Base-by-base conservation (phyloP, 2,329 filamentous ascomycete species). In the Penicillium sp. region DNA sequence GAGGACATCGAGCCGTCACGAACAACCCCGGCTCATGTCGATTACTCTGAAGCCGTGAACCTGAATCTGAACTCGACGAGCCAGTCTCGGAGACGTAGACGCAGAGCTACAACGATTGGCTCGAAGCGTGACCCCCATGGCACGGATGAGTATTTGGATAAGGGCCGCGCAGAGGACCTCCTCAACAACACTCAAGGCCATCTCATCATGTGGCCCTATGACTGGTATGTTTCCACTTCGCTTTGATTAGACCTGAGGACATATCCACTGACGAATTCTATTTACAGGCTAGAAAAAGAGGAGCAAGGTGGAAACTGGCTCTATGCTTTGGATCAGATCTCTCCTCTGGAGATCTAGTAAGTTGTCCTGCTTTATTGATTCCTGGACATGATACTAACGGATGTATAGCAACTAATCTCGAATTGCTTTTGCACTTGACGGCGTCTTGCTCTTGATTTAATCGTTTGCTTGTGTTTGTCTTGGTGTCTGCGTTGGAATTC, bases 241-340 rank as follows among this genome's bases (percentile, higher is more conserved):
- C 5, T 48, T 19, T 16, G 3, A 45, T 41, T 23, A 25, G 47
- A 36, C 16, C 29, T 29, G 29, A 31, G 5, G 15, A 44, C 29
- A 23, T 41, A 19, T 29, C 15, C 63, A 55, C 60, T 68, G 31
- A 65, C 58, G 13, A 19, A 50, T 29, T 11, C 34, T 36, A 31
- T 29, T 13, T 21, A 21, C 50, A 83, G 81, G 92, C 84, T 96
- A 53, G 84, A 89, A 66, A 89, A 88, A 55, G 94, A 97, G 77
- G 94, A 97, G 79, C 86, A 87, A 69, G 92, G 91, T 64, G 91
- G 92, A 55, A 96, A 97, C 71, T 99, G 94, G 94, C 84, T 97
- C 61, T 97, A 96, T 76, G 91, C 93, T 70, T 91, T 97, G 55
- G 94, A 99, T 74, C 89, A 95, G 74, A 88, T 99, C 72, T 95